phyloP scores from a whole-genome alignment of 495 filamentous ascomycete genomes.

The Chlorociboria aeruginascens region DNA sequence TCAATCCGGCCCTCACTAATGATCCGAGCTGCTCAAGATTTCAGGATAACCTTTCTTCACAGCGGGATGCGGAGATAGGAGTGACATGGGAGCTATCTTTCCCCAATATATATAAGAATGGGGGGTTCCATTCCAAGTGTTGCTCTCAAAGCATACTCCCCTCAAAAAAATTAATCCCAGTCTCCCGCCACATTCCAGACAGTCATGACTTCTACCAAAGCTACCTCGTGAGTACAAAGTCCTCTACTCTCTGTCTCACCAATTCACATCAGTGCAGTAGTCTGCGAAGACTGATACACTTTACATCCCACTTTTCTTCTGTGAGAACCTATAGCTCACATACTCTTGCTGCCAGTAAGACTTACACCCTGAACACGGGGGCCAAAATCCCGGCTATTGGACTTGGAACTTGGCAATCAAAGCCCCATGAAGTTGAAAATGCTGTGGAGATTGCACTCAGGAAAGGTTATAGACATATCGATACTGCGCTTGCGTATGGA shows the following conservation, averaged over 20 bases:
- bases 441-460: slow-evolving; percentile 45
- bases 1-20: not conserved
- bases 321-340: slow-evolving; percentile 14
- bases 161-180: too few relatives aligned
- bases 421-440: slow-evolving; percentile 42
- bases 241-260: not conserved
- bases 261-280: slow-evolving; percentile 17
- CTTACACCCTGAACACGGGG: slow-evolving; percentile 66
- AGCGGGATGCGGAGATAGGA: too few relatives aligned
- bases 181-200: too few relatives aligned
- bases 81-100: too few relatives aligned
- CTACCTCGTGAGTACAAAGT: slow-evolving; percentile 7
- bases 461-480: slow-evolving; percentile 54
- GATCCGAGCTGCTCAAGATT: not conserved
- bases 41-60: not conserved
- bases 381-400: slow-evolving; percentile 64
- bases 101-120: too few relatives aligned
- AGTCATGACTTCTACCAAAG: not conserved
- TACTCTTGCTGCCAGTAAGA: slow-evolving; percentile 9
- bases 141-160: too few relatives aligned
- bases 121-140: too few relatives aligned
- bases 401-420: slow-evolving; percentile 69
- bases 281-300: slow-evolving; percentile 10
- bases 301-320: slow-evolving; percentile 5
- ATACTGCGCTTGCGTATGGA: slow-evolving; percentile 44